Percentiles rank a stretch among this genome's conserved stretches.
Evolutionary conservation across 306 rosid species (phyloP).

Genomic region (Cucumis hystrix): DNA sequence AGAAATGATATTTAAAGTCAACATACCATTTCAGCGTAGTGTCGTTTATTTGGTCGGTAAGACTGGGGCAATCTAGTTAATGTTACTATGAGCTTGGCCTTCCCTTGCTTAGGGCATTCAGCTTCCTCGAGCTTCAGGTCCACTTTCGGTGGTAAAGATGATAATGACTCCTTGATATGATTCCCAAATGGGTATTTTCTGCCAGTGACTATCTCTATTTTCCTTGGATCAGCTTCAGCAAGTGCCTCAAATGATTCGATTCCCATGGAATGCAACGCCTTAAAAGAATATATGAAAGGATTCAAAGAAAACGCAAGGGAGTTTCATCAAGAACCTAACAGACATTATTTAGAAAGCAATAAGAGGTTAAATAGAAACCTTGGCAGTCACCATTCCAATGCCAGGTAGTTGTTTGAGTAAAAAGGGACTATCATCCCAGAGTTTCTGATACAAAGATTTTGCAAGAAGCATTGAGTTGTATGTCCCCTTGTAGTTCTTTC

Average conservation of each 20-base stretch:
- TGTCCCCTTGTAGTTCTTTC: conserved; percentile 73
- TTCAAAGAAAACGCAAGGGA: not conserved
- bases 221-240: conserved; percentile 88
- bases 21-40: conserved; percentile 86
- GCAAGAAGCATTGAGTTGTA: conserved; percentile 62
- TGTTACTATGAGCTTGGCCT: conserved; percentile 56
- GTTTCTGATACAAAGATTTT: conserved; percentile 77
- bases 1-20: conserved; percentile 5
- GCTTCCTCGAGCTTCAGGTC: conserved; percentile 48
- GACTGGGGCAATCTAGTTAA: conserved; percentile 57
- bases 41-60: conserved; percentile 46
- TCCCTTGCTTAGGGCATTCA: conserved; percentile 43
- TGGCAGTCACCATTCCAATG: conserved; percentile 97
- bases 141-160: conserved; percentile 76
- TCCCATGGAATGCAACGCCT: conserved; percentile 84
- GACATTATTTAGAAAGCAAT: not conserved
- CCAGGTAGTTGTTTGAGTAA: conserved; percentile 93
- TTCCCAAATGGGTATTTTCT: conserved; percentile 93
- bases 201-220: conserved; percentile 86
- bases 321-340: not conserved
- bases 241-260: conserved; percentile 65
- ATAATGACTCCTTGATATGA: conserved; percentile 84
- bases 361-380: conserved; percentile 32
- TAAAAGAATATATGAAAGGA: conserved; percentile 20
- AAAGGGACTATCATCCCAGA: conserved; percentile 93